Evolutionary conservation across 768 basidiomycete species (phyloP).

Genomic region (Mycena crocata): DNA sequence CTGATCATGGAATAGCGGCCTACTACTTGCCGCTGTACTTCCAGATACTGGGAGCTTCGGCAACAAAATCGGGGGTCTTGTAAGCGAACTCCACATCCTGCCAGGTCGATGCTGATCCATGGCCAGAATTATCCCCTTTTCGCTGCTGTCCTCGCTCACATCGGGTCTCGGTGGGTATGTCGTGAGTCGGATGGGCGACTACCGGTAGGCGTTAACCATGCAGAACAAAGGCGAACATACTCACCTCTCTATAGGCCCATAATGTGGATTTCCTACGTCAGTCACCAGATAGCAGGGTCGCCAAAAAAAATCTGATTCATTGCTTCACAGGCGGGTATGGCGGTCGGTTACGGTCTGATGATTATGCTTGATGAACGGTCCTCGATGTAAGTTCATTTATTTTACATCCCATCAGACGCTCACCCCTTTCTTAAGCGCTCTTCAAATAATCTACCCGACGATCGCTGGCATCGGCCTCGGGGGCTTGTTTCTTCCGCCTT

Average conservation of each 20-base stretch:
- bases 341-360: slow-evolving; percentile 81
- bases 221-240: not conserved
- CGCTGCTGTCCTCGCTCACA: slow-evolving; percentile 65
- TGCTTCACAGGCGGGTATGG: slow-evolving; percentile 51
- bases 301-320: not conserved
- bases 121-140: slow-evolving; percentile 78
- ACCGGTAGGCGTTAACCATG: slow-evolving; percentile 47
- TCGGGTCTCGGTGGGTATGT: slow-evolving; percentile 69
- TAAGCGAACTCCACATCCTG: slow-evolving; percentile 42
- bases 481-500: slow-evolving; percentile 75
- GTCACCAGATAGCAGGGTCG: not conserved
- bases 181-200: slow-evolving; percentile 67
- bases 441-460: slow-evolving; percentile 72
- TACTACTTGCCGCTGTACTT: slow-evolving; percentile 84
- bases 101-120: not conserved
- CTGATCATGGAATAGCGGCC: slow-evolving; percentile 49
- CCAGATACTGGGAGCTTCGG: slow-evolving; percentile 82
- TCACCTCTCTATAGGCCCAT: slow-evolving; percentile 39
- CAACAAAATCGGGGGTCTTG: slow-evolving; percentile 77
- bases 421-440: slow-evolving; percentile 50
- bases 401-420: slow-evolving; percentile 20
- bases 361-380: slow-evolving; percentile 73
- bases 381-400: slow-evolving; percentile 51
- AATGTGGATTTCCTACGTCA: slow-evolving; percentile 67
- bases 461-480: slow-evolving; percentile 75